phyloP scores from a whole-genome alignment of 345 rosid species.

The Salix exigua region DNA sequence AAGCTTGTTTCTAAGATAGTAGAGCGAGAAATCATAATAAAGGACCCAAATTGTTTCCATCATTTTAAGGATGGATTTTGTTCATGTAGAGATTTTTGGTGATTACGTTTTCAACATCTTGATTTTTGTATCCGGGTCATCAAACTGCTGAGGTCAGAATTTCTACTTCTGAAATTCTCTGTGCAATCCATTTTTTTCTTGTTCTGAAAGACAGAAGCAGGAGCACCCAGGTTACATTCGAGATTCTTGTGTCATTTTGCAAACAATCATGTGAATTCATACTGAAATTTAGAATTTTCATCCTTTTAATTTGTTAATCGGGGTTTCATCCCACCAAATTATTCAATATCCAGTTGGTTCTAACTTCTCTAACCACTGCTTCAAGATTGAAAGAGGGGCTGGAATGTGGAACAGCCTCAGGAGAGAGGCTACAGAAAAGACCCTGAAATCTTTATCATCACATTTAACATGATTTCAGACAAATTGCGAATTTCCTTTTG shows the following conservation, averaged over 20 bases:
- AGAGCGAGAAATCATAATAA: slow-evolving; percentile 39
- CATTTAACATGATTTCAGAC: neutral
- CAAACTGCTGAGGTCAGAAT: neutral
- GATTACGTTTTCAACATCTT: neutral
- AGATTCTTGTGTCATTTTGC: neutral
- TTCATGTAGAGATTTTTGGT: slow-evolving; percentile 39
- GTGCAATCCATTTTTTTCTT: neutral
- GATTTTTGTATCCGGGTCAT: neutral
- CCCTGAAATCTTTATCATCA: neutral
- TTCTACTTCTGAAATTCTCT: neutral
- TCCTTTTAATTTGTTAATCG: neutral
- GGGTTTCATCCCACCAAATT: neutral
- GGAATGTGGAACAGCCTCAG: neutral
- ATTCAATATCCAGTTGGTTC: neutral
- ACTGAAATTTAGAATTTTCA: neutral
- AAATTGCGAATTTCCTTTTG: neutral
- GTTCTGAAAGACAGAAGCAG: neutral
- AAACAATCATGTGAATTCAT: neutral
- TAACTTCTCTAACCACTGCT: no score
- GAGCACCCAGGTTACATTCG: neutral
- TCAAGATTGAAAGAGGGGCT: neutral
- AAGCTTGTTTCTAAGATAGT: slow-evolving; percentile 36
- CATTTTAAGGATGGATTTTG: slow-evolving; percentile 34
- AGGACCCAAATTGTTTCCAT: slow-evolving; percentile 40
- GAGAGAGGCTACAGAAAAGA: no score